Base-by-base conservation (phyloP, 345 rosid species). In the Citrus australasica region DNA sequence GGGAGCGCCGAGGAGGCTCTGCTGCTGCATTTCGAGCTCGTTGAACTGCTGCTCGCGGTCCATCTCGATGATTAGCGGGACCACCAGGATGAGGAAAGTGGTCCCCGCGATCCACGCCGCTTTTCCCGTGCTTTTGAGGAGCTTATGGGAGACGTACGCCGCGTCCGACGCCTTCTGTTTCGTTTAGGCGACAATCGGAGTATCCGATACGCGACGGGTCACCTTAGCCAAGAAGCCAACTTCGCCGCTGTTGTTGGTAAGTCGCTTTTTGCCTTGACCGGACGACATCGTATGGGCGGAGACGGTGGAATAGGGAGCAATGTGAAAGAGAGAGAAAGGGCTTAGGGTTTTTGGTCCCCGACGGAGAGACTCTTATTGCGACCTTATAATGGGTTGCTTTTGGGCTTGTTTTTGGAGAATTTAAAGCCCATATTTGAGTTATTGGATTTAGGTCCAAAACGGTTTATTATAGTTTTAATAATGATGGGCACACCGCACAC, bases 91-190 rank as follows among this genome's bases (percentile, higher is more conserved):
- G 3, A 92, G 86, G 80, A 92, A 84, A 8, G 94, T 90, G 24
- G 97, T 92, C 2, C 94, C 93, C 1, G 91, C 91, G 62, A 88
- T 90, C 97, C 97, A 92, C 30, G 94, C 94, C 2, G 97, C 94
- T 83, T 89, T 92, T n/a, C 97, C 97, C 6, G 97, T 90, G 89
- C 97, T 92, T 81, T 80, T 59, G 14, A 90, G 82, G 71, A 90
- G 82, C 82, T 87, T 90, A 79, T 84, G 89, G 74, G 93, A 58
- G 55, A 89, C 89, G 71, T 59, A 81, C 32, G 77, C 85, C 40
- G 91, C 86, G 53, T 89, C 97, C 76, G 74, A 72, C 16, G 87
- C 92, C 0, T 79, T 85, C 60, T 83, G 84, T 85, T 81, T 89
- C 66, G 89, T 84, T 9, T 82, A 74, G 30, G 79, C 72, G 2